Conservation (phyloP, 306 rosid species). For the Begonia fuchsioides region DNA sequence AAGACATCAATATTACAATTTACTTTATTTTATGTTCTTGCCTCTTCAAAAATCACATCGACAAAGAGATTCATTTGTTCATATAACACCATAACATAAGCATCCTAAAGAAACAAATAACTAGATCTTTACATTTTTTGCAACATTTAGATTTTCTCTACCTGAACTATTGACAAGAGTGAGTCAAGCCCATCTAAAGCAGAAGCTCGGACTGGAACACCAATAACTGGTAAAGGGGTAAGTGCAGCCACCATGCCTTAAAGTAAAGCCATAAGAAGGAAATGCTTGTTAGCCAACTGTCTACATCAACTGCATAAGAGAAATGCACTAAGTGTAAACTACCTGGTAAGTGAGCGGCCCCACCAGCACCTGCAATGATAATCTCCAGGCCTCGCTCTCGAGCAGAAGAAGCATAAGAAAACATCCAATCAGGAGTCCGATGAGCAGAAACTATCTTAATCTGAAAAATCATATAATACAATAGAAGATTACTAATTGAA, state of each 20-base stretch:
- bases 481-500: too few relatives aligned
- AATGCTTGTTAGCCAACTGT: neutral
- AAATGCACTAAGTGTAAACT: constrained; percentile 6
- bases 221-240: constrained; percentile 63
- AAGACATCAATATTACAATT: too few relatives aligned
- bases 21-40: too few relatives aligned
- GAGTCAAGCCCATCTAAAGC: constrained; percentile 77
- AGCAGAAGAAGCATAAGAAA: constrained; percentile 57
- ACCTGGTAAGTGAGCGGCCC: constrained; percentile 93
- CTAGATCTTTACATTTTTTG: too few relatives aligned
- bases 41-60: too few relatives aligned
- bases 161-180: constrained; percentile 80
- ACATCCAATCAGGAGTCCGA: constrained; percentile 73
- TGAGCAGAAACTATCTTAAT: constrained; percentile 87
- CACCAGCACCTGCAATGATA: constrained; percentile 96
- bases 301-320: constrained; percentile 1
- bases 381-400: constrained; percentile 52
- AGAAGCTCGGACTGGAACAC: constrained; percentile 86
- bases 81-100: too few relatives aligned
- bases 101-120: too few relatives aligned
- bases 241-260: constrained; percentile 93
- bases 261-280: constrained; percentile 2
- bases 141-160: constrained; percentile 1
- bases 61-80: too few relatives aligned
- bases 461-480: constrained; percentile 20